These are phyloP conservation scores for Pseudoneurospora amorphoporcata DNA, from an alignment of 495 filamentous ascomycete genomes.

Conservation along the genomic window DNA sequence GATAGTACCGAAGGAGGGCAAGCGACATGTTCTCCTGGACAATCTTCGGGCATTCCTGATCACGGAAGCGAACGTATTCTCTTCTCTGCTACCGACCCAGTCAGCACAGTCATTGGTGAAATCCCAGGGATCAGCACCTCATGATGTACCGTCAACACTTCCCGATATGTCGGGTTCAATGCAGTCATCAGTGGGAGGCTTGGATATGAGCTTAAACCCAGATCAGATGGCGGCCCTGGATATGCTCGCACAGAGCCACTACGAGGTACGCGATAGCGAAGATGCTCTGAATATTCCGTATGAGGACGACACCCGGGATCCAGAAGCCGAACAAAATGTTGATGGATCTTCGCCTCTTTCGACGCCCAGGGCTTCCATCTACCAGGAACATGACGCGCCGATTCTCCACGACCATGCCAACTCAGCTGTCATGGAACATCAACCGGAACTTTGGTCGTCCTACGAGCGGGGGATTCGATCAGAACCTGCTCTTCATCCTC, in stretches of 20 bases:
- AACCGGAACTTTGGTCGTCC: constrained; percentile 20
- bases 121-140: constrained; percentile 11
- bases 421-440: constrained; percentile 21
- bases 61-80: constrained; percentile 64
- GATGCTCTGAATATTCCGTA: constrained; percentile 42
- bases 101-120: constrained; percentile 52
- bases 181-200: neutral
- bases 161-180: constrained; percentile 16
- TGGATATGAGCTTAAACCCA: constrained; percentile 12
- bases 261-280: constrained; percentile 33
- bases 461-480: constrained; percentile 23
- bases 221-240: constrained; percentile 11
- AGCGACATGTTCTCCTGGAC: constrained; percentile 51
- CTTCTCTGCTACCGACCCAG: constrained; percentile 50
- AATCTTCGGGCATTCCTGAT: constrained; percentile 57
- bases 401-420: constrained; percentile 17
- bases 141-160: neutral
- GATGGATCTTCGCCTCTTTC: constrained; percentile 26
- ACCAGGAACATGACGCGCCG: constrained; percentile 13
- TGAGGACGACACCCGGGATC: constrained; percentile 22
- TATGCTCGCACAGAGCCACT: constrained; percentile 21
- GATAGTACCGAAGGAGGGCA: constrained; percentile 44
- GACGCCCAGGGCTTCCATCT: constrained; percentile 34
- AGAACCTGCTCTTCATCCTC: constrained; percentile 26
- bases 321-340: constrained; percentile 4